Evolutionary conservation across 805 yeast species (phyloP).

Genomic region (Lachancea sp.): DNA sequence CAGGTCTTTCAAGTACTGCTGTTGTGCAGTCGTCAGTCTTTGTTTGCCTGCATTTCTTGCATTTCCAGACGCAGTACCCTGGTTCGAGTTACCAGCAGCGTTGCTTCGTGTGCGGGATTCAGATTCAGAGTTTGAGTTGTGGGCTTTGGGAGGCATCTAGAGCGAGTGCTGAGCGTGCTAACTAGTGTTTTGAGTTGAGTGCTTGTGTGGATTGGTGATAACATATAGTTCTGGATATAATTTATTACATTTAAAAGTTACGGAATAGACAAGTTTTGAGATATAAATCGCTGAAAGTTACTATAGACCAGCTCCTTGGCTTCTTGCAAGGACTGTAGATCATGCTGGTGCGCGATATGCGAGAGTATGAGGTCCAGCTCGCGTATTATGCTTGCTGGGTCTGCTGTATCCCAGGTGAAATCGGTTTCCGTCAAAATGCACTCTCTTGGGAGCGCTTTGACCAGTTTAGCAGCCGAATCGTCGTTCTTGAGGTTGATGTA

Average conservation of each 20-base stretch:
- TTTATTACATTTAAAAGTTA: too few species aligned
- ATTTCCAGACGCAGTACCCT: constrained; percentile 37
- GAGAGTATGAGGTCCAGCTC: constrained; percentile 13
- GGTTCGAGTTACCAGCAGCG: constrained; percentile 7
- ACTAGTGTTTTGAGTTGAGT: too few species aligned
- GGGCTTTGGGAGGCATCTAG: constrained; percentile 7
- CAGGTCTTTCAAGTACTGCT: constrained; percentile 58
- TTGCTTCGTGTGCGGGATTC: constrained; percentile 20
- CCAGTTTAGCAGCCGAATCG: constrained; percentile 26
- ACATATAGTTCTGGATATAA: too few species aligned
- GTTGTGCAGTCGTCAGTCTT: constrained; percentile 54
- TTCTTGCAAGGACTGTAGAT: constrained; percentile 4
- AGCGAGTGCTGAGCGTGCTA: too few species aligned
- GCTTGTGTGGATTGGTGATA: too few species aligned
- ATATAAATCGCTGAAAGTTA: constrained; percentile 16
- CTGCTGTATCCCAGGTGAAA: constrained; percentile 23
- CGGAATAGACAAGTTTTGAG: background rate
- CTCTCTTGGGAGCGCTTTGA: constrained; percentile 32
- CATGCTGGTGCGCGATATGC: constrained; percentile 9
- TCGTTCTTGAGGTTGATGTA: constrained; percentile 23
- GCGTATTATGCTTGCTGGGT: constrained; percentile 5
- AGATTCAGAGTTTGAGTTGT: constrained; percentile 28
- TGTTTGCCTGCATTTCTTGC: constrained; percentile 41
- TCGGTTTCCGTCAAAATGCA: constrained; percentile 51
- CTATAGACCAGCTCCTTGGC: constrained; percentile 10